phyloP scores from a whole-genome alignment of 495 filamentous ascomycete genomes.

The Emericellopsis terricola region DNA sequence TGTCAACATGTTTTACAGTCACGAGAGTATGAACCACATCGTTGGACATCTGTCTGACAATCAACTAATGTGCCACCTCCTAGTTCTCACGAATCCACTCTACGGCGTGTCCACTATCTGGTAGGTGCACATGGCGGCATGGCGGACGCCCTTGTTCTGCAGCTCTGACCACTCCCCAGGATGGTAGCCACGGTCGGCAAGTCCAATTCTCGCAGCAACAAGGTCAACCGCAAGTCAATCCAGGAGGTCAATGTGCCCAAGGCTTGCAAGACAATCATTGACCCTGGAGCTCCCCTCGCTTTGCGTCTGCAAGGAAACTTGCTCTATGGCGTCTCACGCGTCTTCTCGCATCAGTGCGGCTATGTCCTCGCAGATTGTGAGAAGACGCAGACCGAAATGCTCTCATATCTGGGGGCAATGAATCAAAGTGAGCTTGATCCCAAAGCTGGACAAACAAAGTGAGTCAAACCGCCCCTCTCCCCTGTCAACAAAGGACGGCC shows the following conservation, averaged over 20 bases:
- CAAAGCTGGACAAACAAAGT: constrained; percentile 58
- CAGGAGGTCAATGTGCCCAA: constrained; percentile 70
- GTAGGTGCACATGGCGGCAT: constrained; percentile 44
- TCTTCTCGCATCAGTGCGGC: constrained; percentile 70
- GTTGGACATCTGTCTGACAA: no score
- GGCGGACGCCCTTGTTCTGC: no score
- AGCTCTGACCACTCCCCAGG: constrained; percentile 34
- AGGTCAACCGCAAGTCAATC: constrained; percentile 73
- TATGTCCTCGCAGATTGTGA: constrained; percentile 73
- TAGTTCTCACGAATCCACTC: constrained; percentile 74
- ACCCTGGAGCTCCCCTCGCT: constrained; percentile 76
- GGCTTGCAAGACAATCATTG: constrained; percentile 71
- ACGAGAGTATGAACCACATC: constrained; percentile 74
- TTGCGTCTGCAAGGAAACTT: constrained; percentile 82
- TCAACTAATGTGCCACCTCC: no score
- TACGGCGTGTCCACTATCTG: constrained; percentile 92
- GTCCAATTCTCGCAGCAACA: constrained; percentile 39
- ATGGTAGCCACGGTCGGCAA: constrained; percentile 77
- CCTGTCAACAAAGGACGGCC: not conserved
- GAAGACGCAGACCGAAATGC: constrained; percentile 55
- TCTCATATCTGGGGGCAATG: constrained; percentile 35
- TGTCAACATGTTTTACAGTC: constrained; percentile 86
- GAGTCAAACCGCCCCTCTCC: constrained; percentile 7
- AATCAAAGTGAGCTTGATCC: constrained; percentile 40
- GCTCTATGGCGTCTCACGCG: constrained; percentile 68